phyloP scores from a whole-genome alignment of 2,329 filamentous ascomycete genomes.

The Parafenestella ontariensis region DNA sequence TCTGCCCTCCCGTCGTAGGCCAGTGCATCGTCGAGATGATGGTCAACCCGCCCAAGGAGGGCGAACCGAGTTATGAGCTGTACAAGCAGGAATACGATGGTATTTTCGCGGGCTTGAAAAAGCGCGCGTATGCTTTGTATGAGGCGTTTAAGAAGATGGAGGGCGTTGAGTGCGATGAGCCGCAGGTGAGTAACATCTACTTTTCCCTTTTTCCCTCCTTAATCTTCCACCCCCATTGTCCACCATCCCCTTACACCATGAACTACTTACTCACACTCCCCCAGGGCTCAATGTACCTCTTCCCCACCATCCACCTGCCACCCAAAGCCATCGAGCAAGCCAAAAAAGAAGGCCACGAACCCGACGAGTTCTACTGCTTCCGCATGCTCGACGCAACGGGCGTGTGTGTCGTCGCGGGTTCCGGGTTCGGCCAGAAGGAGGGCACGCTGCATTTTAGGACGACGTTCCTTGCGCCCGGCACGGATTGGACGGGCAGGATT shows the following conservation, averaged over 20 bases:
- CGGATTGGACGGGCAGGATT: slow-evolving; percentile 89
- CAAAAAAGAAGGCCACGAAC: slow-evolving; percentile 70
- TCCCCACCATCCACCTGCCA: slow-evolving; percentile 88
- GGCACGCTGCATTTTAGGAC: slow-evolving; percentile 93
- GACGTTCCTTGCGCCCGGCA: slow-evolving; percentile 94
- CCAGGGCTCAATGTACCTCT: slow-evolving; percentile 97
- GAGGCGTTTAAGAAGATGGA: slow-evolving; percentile 94
- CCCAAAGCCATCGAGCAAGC: slow-evolving; percentile 79
- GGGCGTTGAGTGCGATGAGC: slow-evolving; percentile 86
- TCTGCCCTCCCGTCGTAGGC: slow-evolving; percentile 93
- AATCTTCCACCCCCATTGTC: too few species aligned
- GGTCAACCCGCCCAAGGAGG: slow-evolving; percentile 89
- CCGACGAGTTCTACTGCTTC: slow-evolving; percentile 96
- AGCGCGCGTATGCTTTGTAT: slow-evolving; percentile 85
- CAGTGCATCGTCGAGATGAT: slow-evolving; percentile 97
- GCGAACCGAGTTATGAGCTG: slow-evolving; percentile 82
- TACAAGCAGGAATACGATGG: slow-evolving; percentile 85
- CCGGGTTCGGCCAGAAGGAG: slow-evolving; percentile 92
- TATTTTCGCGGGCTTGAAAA: slow-evolving; percentile 79
- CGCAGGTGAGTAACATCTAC: slow-evolving; percentile 62
- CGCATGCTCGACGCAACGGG: slow-evolving; percentile 90
- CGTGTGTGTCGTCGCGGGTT: slow-evolving; percentile 90
- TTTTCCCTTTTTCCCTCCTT: too few species aligned
- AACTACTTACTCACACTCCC: slow-evolving; percentile 5
- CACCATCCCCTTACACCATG: neutral